Conservation (phyloP, 257 asterid species). For the Henckelia pumila region DNA sequence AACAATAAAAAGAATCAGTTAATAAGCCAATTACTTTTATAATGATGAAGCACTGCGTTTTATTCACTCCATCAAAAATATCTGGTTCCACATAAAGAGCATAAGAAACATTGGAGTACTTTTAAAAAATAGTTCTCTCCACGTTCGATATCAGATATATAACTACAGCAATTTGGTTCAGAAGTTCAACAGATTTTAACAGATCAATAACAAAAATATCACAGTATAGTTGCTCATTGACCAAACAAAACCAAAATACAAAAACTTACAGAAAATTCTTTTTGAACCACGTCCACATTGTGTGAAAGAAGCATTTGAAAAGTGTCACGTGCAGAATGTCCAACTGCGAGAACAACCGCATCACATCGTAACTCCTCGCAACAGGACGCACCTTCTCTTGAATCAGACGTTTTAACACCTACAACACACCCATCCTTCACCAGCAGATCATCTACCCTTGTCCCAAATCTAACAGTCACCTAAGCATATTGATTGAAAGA, state of each 20-base stretch:
- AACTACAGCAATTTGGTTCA: background rate
- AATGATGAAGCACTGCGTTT: background rate
- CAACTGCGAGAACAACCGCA: slow-evolving; percentile 93
- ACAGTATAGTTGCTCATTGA: slow-evolving; percentile 14
- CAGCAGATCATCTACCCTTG: slow-evolving; percentile 83
- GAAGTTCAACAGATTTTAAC: slow-evolving; percentile 4
- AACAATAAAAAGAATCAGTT: background rate
- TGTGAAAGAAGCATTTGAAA: slow-evolving; percentile 85
- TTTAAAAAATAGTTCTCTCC: background rate
- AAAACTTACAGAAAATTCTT: slow-evolving; percentile 85
- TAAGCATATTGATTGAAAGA: slow-evolving; percentile 33
- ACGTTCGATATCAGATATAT: background rate
- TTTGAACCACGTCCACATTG: slow-evolving; percentile 60
- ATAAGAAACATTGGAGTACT: background rate
- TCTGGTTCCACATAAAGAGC: background rate
- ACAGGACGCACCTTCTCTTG: slow-evolving; percentile 35
- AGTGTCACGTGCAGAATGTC: slow-evolving; percentile 97
- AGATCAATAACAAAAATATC: background rate
- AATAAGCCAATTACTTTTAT: background rate
- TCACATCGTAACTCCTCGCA: slow-evolving; percentile 56
- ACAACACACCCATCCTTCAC: slow-evolving; percentile 55
- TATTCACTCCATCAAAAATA: background rate
- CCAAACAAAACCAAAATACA: slow-evolving; percentile 15
- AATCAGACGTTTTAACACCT: slow-evolving; percentile 76
- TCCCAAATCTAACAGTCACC: slow-evolving; percentile 80